Percentiles rank a stretch among this genome's conserved stretches.
phyloP scores from a whole-genome alignment of 805 yeast genomes.

The Candida insectalens region DNA sequence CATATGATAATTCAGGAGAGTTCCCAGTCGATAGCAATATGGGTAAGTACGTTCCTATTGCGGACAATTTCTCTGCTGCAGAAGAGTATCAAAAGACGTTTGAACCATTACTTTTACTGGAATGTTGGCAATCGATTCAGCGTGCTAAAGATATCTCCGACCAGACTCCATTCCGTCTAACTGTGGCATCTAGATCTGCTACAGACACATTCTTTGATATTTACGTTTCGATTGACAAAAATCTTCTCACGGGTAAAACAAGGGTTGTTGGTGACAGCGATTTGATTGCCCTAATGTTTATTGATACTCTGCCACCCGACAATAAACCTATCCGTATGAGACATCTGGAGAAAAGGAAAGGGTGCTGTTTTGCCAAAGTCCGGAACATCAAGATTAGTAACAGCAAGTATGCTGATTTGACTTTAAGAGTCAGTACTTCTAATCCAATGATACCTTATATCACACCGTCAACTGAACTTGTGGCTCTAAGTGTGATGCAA shows the following conservation, averaged over 20 bases:
- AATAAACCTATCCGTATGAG: conserved; percentile 11
- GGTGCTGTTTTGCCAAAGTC: conserved; percentile 74
- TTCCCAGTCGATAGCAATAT: conserved; percentile 44
- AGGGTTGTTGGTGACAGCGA: conserved; percentile 64
- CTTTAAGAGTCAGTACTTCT: conserved; percentile 54
- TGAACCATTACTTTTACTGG: conserved; percentile 76
- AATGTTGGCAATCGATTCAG: conserved; percentile 88
- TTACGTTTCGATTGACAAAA: conserved; percentile 57
- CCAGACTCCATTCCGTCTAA: conserved; percentile 52
- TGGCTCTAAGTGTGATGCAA: conserved; percentile 69
- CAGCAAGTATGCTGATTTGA: conserved; percentile 63
- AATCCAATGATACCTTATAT: conserved; percentile 43
- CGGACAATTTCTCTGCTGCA: conserved; percentile 44
- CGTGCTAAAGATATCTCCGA: conserved; percentile 56
- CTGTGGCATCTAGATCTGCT: conserved; percentile 71
- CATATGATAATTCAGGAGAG: conserved; percentile 45
- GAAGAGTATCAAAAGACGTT: conserved; percentile 60
- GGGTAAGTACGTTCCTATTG: conserved; percentile 34
- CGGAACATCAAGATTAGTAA: conserved; percentile 58
- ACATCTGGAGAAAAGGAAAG: conserved; percentile 9
- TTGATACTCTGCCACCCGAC: conserved; percentile 29
- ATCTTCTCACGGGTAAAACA: conserved; percentile 33
- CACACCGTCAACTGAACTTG: conserved; percentile 53
- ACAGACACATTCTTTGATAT: conserved; percentile 86
- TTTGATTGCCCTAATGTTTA: conserved; percentile 52